Base-by-base conservation (phyloP, 2,329 filamentous ascomycete species). In the Clathrospora elynae region DNA sequence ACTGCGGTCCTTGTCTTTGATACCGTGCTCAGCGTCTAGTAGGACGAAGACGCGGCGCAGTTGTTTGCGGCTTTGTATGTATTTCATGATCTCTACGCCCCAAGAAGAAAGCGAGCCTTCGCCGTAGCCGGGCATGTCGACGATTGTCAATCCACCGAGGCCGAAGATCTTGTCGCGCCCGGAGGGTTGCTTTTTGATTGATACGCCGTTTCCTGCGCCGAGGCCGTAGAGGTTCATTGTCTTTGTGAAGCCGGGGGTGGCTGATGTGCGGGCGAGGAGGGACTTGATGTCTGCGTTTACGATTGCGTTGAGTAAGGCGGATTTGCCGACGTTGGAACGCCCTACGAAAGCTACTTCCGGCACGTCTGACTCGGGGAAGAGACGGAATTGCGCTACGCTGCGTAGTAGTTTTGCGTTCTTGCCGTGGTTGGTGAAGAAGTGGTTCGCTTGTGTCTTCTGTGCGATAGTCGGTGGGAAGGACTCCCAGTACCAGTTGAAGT, bases 111-210 rank as follows among this genome's bases (percentile, higher is more conserved):
- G 70, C 58, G 80, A 83, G 1, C 78, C 83, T 42, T 80, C 77
- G 3, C 85, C 85, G 59, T 88, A 88, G 0, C 85, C 85, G 1
- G 85, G 86, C 79, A 86, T 86, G 64, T 89, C 85, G 13, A 88
- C 73, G 22, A 89, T 74, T 0, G 84, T 77, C 18, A 86, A 60
- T 0, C 72, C 73, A 0, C 71, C 70, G 0, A 50, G 42, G 1
- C 71, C 70, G 6, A 72, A 47, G 24, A 70, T 70, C 18, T 64
- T 64, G 41, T 62, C 66, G 8, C 46, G 40, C 2, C 51, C 55
- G 2, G 25, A 29, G 0, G 35, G 33, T 0, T 43, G 62, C 56
- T 55, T 58, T 32, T 49, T 53, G 10, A 66, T 44, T 1, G 48
- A 34, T 2, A 67, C 59, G 7, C 63, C 58, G 3, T 53, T 45